Evolutionary conservation across 805 yeast species (phyloP).

Genomic region (Starmerella scarabaei): DNA sequence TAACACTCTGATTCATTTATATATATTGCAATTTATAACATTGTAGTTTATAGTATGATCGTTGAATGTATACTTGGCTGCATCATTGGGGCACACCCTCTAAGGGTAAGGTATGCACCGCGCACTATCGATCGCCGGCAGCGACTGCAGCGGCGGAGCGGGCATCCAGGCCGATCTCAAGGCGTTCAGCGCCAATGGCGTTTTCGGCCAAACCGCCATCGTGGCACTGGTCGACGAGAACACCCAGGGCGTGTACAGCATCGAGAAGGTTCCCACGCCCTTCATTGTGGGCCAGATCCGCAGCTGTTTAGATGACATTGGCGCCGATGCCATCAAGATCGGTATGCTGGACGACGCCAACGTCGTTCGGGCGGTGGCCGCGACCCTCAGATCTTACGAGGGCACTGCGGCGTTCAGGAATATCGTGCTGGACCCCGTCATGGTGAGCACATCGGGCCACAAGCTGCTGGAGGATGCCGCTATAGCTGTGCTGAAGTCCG

Average conservation of each 20-base stretch:
- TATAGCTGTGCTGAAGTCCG: constrained; percentile 32
- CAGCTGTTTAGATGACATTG: constrained; percentile 46
- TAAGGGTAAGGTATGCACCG: too few species aligned
- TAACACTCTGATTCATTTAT: too few species aligned
- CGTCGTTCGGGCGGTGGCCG: constrained; percentile 38
- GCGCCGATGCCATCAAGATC: constrained; percentile 57
- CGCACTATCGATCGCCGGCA: constrained; percentile 34
- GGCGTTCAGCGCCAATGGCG: constrained; percentile 60
- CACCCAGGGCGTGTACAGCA: constrained; percentile 28
- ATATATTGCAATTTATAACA: too few species aligned
- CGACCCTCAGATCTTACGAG: constrained; percentile 11
- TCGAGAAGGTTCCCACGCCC: constrained; percentile 16
- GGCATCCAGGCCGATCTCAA: constrained; percentile 84
- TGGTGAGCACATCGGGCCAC: constrained; percentile 71
- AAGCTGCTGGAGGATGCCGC: constrained; percentile 39
- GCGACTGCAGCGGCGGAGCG: constrained; percentile 83
- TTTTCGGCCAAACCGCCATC: constrained; percentile 65
- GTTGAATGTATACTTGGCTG: too few species aligned
- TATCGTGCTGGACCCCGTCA: constrained; percentile 64
- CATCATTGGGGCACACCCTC: too few species aligned
- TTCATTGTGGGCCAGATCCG: constrained; percentile 39
- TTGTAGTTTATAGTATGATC: too few species aligned
- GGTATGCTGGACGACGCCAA: constrained; percentile 54
- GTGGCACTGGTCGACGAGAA: constrained; percentile 76
- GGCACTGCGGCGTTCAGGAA: constrained; percentile 8